phyloP scores from a whole-genome alignment of 2,329 filamentous ascomycete genomes.

The Zasmidium cellare region DNA sequence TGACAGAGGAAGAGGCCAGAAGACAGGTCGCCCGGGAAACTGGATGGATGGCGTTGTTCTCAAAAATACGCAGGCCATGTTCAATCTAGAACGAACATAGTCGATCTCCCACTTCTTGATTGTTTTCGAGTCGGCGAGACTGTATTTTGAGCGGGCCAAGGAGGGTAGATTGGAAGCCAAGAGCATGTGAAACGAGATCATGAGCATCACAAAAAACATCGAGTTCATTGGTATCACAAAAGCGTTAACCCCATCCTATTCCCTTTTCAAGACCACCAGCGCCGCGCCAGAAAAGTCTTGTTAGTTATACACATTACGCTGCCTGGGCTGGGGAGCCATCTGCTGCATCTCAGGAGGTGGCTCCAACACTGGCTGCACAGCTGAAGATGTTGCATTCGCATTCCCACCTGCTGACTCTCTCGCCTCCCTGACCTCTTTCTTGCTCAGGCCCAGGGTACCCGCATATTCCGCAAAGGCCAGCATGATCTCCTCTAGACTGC shows the following conservation, averaged over 20 bases:
- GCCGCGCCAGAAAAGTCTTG: not conserved
- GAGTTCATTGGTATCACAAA: not conserved
- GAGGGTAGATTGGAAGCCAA: too few relatives aligned
- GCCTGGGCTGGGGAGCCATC: too few relatives aligned
- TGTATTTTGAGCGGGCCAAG: too few relatives aligned
- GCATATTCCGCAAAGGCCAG: conserved; percentile 73
- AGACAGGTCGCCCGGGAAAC: too few relatives aligned
- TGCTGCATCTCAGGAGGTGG: not conserved
- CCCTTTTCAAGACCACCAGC: not conserved
- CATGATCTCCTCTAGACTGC: conserved; percentile 66
- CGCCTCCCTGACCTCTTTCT: conserved; percentile 71
- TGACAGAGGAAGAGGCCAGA: too few relatives aligned
- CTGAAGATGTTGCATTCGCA: not conserved
- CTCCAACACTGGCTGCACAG: not conserved
- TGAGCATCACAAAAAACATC: too few relatives aligned
- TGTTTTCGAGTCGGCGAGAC: too few relatives aligned
- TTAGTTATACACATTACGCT: not conserved
- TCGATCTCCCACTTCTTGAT: too few relatives aligned
- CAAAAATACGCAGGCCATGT: too few relatives aligned
- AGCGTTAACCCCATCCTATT: not conserved
- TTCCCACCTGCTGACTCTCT: conserved; percentile 53
- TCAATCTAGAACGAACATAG: too few relatives aligned
- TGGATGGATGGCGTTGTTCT: too few relatives aligned
- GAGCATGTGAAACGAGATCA: too few relatives aligned
- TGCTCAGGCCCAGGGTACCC: conserved; percentile 66